Percentiles rank a stretch among this genome's conserved stretches.
Conservation (phyloP, 1,284 basidiomycete genomes). For the Pholiota adiposa region DNA sequence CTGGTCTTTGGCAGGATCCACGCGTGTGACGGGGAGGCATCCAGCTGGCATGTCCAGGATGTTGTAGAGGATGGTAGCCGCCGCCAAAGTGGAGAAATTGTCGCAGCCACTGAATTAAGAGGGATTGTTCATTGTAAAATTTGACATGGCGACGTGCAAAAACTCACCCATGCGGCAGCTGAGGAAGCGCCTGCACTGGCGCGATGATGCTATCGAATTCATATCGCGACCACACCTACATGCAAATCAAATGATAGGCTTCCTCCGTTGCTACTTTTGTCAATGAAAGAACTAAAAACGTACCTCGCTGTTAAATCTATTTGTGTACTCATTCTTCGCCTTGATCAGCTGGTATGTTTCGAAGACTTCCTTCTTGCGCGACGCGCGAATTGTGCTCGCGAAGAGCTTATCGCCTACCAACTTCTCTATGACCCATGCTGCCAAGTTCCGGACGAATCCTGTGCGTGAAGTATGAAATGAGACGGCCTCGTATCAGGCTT, state of each 20-base stretch:
- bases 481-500: not conserved
- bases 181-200: constrained; percentile 75
- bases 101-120: constrained; percentile 49
- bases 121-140: not conserved
- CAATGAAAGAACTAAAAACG: not conserved
- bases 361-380: constrained; percentile 54
- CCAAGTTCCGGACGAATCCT: constrained; percentile 57
- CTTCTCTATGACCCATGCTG: constrained; percentile 50
- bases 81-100: constrained; percentile 56
- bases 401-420: constrained; percentile 64
- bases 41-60: constrained; percentile 81
- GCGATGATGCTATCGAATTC: constrained; percentile 78
- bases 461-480: not conserved
- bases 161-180: constrained; percentile 69
- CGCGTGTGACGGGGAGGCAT: constrained; percentile 79
- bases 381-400: constrained; percentile 40
- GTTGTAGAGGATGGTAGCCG: constrained; percentile 67
- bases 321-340: constrained; percentile 55
- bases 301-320: constrained; percentile 63
- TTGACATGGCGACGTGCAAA: no score
- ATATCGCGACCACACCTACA: constrained; percentile 72
- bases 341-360: constrained; percentile 52
- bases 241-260: not conserved
- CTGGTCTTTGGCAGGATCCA: constrained; percentile 66
- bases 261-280: not conserved